Conservation (phyloP, 208 protist genomes). For the Crithidia sp. region DNA sequence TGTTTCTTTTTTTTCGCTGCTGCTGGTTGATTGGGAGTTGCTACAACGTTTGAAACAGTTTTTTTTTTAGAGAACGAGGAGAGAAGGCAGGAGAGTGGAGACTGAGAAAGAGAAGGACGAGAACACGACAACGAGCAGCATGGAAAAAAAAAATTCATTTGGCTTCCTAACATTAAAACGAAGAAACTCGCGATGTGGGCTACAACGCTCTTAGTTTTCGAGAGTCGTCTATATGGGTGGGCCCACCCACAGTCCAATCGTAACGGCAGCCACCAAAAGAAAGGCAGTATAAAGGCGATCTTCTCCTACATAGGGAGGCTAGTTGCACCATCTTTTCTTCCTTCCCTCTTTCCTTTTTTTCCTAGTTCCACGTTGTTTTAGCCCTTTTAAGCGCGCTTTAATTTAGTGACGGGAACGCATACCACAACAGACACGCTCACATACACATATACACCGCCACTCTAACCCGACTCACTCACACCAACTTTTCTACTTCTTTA, state of each 20-base stretch:
- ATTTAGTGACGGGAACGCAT: neutral
- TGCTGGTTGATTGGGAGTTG: too few species aligned
- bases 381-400: too few species aligned
- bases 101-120: neutral
- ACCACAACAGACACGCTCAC: neutral
- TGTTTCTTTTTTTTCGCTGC: too few species aligned
- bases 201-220: too few species aligned
- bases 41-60: too few species aligned
- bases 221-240: too few species aligned
- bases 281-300: neutral
- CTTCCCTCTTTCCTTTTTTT: neutral
- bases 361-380: constrained; percentile 36
- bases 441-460: neutral
- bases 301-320: neutral
- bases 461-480: too few species aligned
- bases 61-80: neutral
- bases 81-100: neutral
- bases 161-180: too few species aligned
- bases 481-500: constrained; percentile 49
- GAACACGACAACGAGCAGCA: constrained; percentile 2
- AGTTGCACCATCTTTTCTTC: too few species aligned
- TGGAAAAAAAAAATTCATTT: neutral
- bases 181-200: too few species aligned
- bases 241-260: too few species aligned
- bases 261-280: neutral